Evolutionary conservation across 2,329 filamentous ascomycete genomes (phyloP), one percentile per base, ranked within the genome.

Genomic region (Neocucurbitaria cava): DNA sequence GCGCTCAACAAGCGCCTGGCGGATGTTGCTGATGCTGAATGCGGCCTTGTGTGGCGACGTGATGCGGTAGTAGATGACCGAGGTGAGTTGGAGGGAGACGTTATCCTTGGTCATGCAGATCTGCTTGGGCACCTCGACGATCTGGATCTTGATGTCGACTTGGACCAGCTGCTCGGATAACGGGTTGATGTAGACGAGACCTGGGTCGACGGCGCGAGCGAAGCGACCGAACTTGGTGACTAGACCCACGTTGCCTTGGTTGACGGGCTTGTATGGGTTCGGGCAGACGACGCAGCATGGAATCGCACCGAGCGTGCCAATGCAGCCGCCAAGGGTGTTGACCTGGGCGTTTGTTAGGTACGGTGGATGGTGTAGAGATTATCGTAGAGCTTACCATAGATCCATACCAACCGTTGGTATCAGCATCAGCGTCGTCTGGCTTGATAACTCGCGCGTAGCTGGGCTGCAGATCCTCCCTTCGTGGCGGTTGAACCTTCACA

Each of bases 41-140:
- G 95, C 94, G 54, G 94, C 92, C 81, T 96, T 97, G 85, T 98
- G 94, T 1, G 95, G 95, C 24, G 90, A 90, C 50, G 89, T 90
- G 72, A 99, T 94, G 83, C 96, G 93, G 82, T 99, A 99, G 85
- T 99, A 99, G 80, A 99, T 97, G 74, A 99, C 95, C 5, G 91
- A 96, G 43, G 93, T 98, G 65, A 99, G 84, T 69, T 93, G 89
- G 38, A 99, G 84, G 41, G 91, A 96, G 61, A 98, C 95, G 71
- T 99, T 99, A 83, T 99, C 95, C 82, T 98, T 98, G 76, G 95
- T 99, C 93, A 99, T 99, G 83, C 95, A 98, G 59, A 94, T 87
- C 79, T 99, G 95, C 79, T 93, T 88, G 17, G 94, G 94, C 21
- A 99, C 95, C 82, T 99, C 89, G 76, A 96, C 92, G 63, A 96